These are phyloP conservation scores for Dalbergia cultrata DNA, from an alignment of 306 rosid species.

Conservation along the genomic window DNA sequence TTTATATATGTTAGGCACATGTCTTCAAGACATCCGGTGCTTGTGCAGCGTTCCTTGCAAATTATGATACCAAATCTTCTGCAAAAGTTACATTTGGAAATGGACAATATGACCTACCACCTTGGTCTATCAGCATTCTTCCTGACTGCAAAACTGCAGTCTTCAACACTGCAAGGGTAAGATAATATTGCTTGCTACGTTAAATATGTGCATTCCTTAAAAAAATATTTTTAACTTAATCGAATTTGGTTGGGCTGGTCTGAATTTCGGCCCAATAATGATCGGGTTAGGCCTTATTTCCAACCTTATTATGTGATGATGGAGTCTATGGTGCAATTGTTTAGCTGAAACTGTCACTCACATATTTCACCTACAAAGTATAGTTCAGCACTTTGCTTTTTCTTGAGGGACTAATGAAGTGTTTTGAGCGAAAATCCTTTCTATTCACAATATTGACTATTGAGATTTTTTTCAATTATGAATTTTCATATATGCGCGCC, in stretches of 20 bases:
- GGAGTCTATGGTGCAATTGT: neutral
- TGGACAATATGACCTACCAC: slow-evolving; percentile 74
- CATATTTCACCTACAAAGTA: neutral
- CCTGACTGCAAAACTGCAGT: slow-evolving; percentile 89
- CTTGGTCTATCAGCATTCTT: slow-evolving; percentile 94
- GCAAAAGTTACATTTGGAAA: slow-evolving; percentile 73
- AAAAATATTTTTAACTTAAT: neutral
- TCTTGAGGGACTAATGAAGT: slow-evolving; percentile 9
- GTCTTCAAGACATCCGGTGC: slow-evolving; percentile 69
- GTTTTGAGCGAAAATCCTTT: slow-evolving; percentile 7
- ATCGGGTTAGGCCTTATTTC: too few relatives aligned
- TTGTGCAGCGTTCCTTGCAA: slow-evolving; percentile 91
- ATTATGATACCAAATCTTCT: slow-evolving; percentile 63
- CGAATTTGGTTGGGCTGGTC: neutral
- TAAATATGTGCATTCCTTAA: neutral
- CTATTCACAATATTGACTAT: neutral
- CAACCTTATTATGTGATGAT: neutral
- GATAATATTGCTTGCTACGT: slow-evolving; percentile 20
- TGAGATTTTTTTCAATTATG: slow-evolving; percentile 3
- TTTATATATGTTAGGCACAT: slow-evolving; percentile 63
- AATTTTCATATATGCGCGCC: slow-evolving; percentile 29
- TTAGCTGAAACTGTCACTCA: neutral
- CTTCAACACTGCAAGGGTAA: slow-evolving; percentile 92
- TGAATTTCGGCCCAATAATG: too few relatives aligned
- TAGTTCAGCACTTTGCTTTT: slow-evolving; percentile 1